Base-by-base conservation (phyloP, 805 yeast genomes). In the Cyberlindnera maritima region DNA sequence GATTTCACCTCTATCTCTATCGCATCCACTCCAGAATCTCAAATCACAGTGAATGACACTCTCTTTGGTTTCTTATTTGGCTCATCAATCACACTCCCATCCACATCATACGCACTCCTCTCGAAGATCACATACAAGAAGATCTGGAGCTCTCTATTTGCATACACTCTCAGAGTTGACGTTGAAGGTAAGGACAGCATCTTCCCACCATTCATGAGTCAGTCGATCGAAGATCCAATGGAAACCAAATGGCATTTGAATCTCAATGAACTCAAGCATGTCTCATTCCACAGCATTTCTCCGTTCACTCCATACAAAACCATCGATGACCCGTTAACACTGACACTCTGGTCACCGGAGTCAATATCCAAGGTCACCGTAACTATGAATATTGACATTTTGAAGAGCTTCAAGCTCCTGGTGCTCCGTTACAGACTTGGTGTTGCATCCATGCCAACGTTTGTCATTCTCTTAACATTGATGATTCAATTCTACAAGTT, bases 181-280 rank as follows among this genome's bases (percentile, higher is more conserved):
- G 33, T 35, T 2, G 40, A 55, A 11, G 17, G 48, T 1, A 11
- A 36, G 7, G 32, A 48, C 17, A 10, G 37, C 3, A 12, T 32
- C 8, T 85, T 83, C 57, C 64, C 77, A 18, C 87, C 96, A 1
- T 71, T 89, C 32, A 63, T 86, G 3, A 74, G 89, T 47, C 96
- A 90, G 63, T 76, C 77, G 67, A 69, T 79, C 4, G 67, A 71
- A 11, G 81, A 80, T 31, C 86, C 87, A 1, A 75, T 69, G 55
- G 97, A 91, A 61, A 75, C 88, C 0, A 89, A 88, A 65, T 91
- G 92, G 90, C 86, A 82, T 57, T 65, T 85, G 9, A 74, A 82
- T 46, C 49, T 82, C 1, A 61, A 68, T 7, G 61, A 68, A 4
- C 62, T 19, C 64, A 70, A 70, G 48, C 69, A 58, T 49, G 62